Percentiles rank a stretch among this genome's conserved stretches.
Conservation (phyloP, 2,329 filamentous ascomycete species). For the Exutisphaerella laricina region DNA sequence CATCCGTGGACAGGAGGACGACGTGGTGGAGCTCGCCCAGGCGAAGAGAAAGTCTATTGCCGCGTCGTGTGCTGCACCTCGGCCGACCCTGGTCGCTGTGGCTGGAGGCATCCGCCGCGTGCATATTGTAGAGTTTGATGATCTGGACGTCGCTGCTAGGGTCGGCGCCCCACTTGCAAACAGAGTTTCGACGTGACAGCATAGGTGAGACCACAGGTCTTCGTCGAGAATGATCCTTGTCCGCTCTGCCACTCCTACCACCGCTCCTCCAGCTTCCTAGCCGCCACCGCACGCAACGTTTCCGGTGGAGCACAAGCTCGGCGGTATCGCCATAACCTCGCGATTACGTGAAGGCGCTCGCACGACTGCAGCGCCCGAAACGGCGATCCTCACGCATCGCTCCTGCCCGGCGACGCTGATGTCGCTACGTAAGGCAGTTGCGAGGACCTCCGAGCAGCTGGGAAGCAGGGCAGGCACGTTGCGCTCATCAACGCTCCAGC, state of each 20-base stretch:
- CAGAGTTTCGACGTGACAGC: constrained; percentile 6
- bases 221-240: constrained; percentile 2
- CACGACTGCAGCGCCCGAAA: constrained; percentile 21
- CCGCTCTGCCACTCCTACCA: constrained; percentile 8
- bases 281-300: constrained; percentile 13
- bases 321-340: constrained; percentile 22
- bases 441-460: constrained; percentile 6
- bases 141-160: too few species aligned
- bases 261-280: constrained; percentile 7
- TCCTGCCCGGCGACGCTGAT: too few species aligned
- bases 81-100: too few species aligned
- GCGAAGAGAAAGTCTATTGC: constrained; percentile 5
- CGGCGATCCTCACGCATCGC: constrained; percentile 21
- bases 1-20: constrained; percentile 1
- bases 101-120: too few species aligned
- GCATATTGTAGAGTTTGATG: constrained; percentile 11
- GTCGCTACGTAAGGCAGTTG: too few species aligned
- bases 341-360: constrained; percentile 15
- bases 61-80: too few species aligned
- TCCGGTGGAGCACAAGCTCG: constrained; percentile 21
- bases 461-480: too few species aligned
- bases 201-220: background rate
- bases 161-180: too few species aligned
- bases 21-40: constrained; percentile 7
- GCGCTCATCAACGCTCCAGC: too few species aligned